These are phyloP conservation scores for Amanita fuliginea DNA, from an alignment of 768 basidiomycete species.

Conservation along the genomic window DNA sequence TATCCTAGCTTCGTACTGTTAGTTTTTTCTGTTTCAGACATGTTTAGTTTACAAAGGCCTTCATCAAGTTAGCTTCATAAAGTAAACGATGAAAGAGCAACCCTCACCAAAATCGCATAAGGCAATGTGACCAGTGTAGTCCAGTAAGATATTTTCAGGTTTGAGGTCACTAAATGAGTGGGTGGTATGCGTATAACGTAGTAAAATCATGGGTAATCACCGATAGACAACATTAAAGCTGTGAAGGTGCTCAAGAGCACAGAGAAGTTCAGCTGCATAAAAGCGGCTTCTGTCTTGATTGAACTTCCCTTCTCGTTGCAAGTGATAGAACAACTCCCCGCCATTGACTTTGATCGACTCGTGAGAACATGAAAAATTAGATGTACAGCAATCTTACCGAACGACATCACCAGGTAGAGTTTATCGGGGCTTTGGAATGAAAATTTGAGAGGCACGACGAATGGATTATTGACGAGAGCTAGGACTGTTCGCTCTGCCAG, in stretches of 20 bases:
- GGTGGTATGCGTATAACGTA: background rate
- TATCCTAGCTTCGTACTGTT: conserved; percentile 51
- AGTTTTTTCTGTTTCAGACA: conserved; percentile 96
- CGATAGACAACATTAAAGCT: conserved; percentile 98
- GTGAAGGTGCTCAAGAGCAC: conserved; percentile 92
- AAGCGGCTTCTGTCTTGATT: conserved; percentile 89
- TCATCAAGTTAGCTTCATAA: conserved; percentile 4
- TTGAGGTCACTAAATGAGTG: conserved; percentile 65
- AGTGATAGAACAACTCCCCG: conserved; percentile 94
- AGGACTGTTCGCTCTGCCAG: conserved; percentile 94
- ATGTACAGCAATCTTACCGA: conserved; percentile 39
- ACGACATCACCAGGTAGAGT: conserved; percentile 94
- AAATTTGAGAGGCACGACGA: conserved; percentile 98
- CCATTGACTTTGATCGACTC: conserved; percentile 62
- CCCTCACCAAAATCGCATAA: conserved; percentile 84
- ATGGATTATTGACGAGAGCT: conserved; percentile 95
- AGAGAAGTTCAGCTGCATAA: conserved; percentile 95
- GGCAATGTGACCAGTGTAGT: conserved; percentile 97
- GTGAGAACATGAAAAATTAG: background rate
- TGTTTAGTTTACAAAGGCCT: conserved; percentile 91
- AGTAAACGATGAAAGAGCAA: background rate
- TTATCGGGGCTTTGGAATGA: conserved; percentile 98
- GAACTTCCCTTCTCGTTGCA: conserved; percentile 95
- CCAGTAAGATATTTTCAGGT: conserved; percentile 94
- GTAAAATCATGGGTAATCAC: conserved; percentile 26